Conservation (phyloP, 768 basidiomycete species). For the Ramaria sp. region DNA sequence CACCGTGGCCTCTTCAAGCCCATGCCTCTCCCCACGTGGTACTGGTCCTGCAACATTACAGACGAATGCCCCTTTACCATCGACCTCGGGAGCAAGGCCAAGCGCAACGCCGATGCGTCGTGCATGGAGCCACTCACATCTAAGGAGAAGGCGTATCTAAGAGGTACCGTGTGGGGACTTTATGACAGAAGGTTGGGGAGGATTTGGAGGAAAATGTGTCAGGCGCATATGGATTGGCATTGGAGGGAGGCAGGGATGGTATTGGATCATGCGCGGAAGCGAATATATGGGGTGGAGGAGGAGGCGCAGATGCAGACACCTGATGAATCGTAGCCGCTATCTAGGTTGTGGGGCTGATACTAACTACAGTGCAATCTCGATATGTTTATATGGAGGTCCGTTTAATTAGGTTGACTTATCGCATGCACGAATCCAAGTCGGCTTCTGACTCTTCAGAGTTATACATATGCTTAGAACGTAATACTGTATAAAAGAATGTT, state of each 20-base stretch:
- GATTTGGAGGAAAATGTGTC: conserved; percentile 8
- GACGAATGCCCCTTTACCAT: conserved; percentile 1
- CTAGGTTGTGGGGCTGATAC: too few species aligned
- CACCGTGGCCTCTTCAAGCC: background rate
- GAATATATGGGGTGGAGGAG: background rate
- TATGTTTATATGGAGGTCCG: too few species aligned
- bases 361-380: too few species aligned
- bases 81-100: background rate
- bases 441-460: too few species aligned
- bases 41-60: conserved; percentile 5
- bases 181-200: background rate
- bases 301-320: background rate
- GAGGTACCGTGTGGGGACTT: background rate
- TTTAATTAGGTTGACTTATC: too few species aligned
- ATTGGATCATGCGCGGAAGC: background rate
- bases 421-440: too few species aligned
- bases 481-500: too few species aligned
- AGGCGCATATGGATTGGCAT: conserved; percentile 6
- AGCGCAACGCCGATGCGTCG: background rate
- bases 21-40: conserved; percentile 3
- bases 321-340: too few species aligned
- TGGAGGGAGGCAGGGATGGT: conserved; percentile 2
- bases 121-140: conserved; percentile 2
- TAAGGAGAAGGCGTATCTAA: background rate
- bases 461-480: too few species aligned